A percentile compares a stretch with the other conserved stretches of the same genome.
phyloP scores from a whole-genome alignment of 495 filamentous ascomycete genomes.

The Thermochaetoides thermophila region DNA sequence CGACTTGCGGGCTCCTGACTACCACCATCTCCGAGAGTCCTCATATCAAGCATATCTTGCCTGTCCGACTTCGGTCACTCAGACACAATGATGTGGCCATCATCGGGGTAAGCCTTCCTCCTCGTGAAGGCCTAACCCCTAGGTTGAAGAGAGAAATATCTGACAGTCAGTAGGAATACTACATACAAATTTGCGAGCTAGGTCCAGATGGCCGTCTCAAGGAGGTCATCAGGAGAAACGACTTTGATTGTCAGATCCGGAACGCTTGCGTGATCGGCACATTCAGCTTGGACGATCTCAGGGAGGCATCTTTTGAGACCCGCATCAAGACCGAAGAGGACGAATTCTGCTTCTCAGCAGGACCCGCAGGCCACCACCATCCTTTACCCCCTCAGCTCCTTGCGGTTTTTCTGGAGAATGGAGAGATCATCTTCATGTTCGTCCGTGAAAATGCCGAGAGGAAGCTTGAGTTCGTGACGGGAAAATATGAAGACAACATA shows the following conservation, averaged over 20 bases:
- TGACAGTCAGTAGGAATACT: conserved; percentile 35
- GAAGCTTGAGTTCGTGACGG: conserved; percentile 44
- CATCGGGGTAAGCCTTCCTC: conserved; percentile 46
- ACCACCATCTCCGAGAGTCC: conserved; percentile 64
- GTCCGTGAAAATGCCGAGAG: conserved; percentile 30
- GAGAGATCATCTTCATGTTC: conserved; percentile 59
- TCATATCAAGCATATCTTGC: conserved; percentile 62
- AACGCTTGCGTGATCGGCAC: conserved; percentile 48
- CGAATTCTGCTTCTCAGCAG: too few species aligned
- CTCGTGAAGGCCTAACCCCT: conserved; percentile 15
- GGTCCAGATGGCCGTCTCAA: conserved; percentile 46
- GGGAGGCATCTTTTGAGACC: conserved; percentile 4
- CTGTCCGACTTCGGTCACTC: conserved; percentile 55
- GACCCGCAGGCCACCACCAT: too few species aligned
- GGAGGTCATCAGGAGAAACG: conserved; percentile 53
- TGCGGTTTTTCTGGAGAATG: conserved; percentile 52
- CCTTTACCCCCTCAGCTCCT: conserved; percentile 61
- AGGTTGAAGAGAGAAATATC: too few species aligned
- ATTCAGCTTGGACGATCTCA: conserved; percentile 8
- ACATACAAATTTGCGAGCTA: conserved; percentile 57
- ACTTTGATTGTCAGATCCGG: conserved; percentile 59
- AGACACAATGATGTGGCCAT: conserved; percentile 80
- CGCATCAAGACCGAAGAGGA: conserved; percentile 20
- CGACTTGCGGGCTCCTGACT: conserved; percentile 54
- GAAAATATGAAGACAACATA: too few species aligned